Conservation (phyloP, 805 yeast genomes). For the Diddensiella santjacobensis region DNA sequence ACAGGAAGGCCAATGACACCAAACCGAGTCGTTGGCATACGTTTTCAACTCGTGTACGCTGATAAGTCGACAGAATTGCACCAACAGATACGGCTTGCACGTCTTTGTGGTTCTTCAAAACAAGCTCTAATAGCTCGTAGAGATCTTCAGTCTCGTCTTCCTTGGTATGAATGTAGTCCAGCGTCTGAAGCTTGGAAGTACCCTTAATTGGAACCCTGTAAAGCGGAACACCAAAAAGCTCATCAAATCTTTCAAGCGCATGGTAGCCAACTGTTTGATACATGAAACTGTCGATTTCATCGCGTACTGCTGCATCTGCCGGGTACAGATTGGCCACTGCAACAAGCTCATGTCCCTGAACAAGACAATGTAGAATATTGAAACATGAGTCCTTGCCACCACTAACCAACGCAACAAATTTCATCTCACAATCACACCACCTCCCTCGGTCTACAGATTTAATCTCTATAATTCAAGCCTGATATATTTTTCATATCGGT, state of each 20-base stretch:
- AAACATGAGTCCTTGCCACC: constrained; percentile 97
- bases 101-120: constrained; percentile 59
- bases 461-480: too few relatives aligned
- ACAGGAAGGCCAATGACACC: constrained; percentile 68
- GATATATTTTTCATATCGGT: too few relatives aligned
- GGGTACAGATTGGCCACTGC: constrained; percentile 87
- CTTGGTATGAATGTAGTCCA: constrained; percentile 66
- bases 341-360: constrained; percentile 76
- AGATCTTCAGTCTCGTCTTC: constrained; percentile 90
- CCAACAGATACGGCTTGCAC: constrained; percentile 89
- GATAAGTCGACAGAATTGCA: constrained; percentile 93
- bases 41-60: constrained; percentile 87
- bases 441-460: too few relatives aligned
- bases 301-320: constrained; percentile 37
- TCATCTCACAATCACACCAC: constrained; percentile 56
- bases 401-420: constrained; percentile 84
- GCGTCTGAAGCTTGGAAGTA: constrained; percentile 52
- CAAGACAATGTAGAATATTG: constrained; percentile 80
- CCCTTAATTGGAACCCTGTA: constrained; percentile 67
- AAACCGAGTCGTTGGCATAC: constrained; percentile 75
- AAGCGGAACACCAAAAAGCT: constrained; percentile 76
- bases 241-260: constrained; percentile 57
- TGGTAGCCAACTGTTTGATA: constrained; percentile 96
- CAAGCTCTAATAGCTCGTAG: constrained; percentile 46
- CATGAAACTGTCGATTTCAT: constrained; percentile 92